These are phyloP conservation scores for Lachancea mirantina DNA, from an alignment of 805 yeast genomes.

Conservation along the genomic window DNA sequence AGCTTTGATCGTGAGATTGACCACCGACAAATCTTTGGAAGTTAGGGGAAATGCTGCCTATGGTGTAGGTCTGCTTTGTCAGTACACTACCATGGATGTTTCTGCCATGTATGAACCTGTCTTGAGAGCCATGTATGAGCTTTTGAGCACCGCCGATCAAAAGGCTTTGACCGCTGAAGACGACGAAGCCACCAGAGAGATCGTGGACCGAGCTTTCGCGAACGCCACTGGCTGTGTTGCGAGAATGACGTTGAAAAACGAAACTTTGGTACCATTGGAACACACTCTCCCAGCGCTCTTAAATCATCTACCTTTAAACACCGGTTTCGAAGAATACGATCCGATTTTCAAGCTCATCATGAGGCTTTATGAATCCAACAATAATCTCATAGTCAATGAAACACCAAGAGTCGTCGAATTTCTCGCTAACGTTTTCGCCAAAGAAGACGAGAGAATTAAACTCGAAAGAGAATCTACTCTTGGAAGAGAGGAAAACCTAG, in stretches of 20 bases:
- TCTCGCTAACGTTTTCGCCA: slow-evolving; percentile 62
- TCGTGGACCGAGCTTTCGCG: slow-evolving; percentile 76
- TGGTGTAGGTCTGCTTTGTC: slow-evolving; percentile 76
- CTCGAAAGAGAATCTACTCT: slow-evolving; percentile 66
- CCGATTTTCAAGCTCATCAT: slow-evolving; percentile 79
- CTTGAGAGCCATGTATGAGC: slow-evolving; percentile 58
- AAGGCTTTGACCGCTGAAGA: slow-evolving; percentile 47
- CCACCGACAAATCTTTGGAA: slow-evolving; percentile 71
- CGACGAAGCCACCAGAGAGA: slow-evolving; percentile 73
- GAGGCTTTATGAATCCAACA: slow-evolving; percentile 58
- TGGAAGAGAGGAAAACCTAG: slow-evolving; percentile 80
- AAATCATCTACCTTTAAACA: slow-evolving; percentile 73
- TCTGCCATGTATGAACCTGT: slow-evolving; percentile 60
- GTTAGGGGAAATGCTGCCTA: slow-evolving; percentile 94
- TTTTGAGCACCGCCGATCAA: slow-evolving; percentile 72
- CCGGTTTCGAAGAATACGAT: slow-evolving; percentile 86
- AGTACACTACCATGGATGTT: slow-evolving; percentile 45
- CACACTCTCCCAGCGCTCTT: slow-evolving; percentile 70
- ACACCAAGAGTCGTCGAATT: slow-evolving; percentile 60
- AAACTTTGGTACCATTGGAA: slow-evolving; percentile 64
- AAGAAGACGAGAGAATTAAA: slow-evolving; percentile 68
- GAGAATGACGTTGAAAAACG: slow-evolving; percentile 73
- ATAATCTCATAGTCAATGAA: slow-evolving; percentile 44
- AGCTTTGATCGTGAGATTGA: slow-evolving; percentile 59
- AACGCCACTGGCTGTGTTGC: slow-evolving; percentile 98